Evolutionary conservation across 139 green algal genomes (phyloP), one percentile per base, ranked within the genome.

Genomic region (Coelastrella sp.): DNA sequence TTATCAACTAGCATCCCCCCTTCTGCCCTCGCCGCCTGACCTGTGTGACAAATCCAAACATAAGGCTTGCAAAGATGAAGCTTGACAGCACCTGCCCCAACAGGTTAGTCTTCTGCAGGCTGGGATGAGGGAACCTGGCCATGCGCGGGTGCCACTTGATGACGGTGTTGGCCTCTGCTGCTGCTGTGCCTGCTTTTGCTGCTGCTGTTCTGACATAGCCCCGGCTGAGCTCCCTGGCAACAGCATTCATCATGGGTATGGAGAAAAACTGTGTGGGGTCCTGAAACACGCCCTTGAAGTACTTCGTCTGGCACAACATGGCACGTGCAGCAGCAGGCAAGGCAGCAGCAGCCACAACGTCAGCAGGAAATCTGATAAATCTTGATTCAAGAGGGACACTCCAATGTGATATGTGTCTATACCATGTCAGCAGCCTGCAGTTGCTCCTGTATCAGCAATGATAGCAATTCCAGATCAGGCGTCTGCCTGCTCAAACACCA

Each of bases 11-110:
- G 49, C 8, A 10, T 6, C 78, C 17, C 57, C 9, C 78, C 35
- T 20, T 17, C 35, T 12, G 1, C 15, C 61, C 25, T n/a, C 82
- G 4, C 61, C 25, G 8, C 5, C 74, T 0, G 17, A 90, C 63
- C 83, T 92, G 89, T n/a, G 88, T 94, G 7, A 99, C 97, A 84
- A 98, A 99, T 65, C 90, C 93, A 90, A 99, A 99, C 95, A 99
- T 97, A 91, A 94, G 96, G 68, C 96, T 96, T 0, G 97, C 97
- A 92, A 99, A 99, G 14, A 99, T 91, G 90, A 99, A 99, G 24
- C 93, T 94, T 8, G 95, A 94, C 20, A 97, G 95, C 84, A 97
- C 92, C 17, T 94, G 68, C 8, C 93, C 96, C 70, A 98, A 92
- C 59, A 98, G 89, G 35, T 92, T 97, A 56, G 92, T 87, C 1